phyloP scores from a whole-genome alignment of 352 stramenopile genomes.

The Phytophthora quininea region DNA sequence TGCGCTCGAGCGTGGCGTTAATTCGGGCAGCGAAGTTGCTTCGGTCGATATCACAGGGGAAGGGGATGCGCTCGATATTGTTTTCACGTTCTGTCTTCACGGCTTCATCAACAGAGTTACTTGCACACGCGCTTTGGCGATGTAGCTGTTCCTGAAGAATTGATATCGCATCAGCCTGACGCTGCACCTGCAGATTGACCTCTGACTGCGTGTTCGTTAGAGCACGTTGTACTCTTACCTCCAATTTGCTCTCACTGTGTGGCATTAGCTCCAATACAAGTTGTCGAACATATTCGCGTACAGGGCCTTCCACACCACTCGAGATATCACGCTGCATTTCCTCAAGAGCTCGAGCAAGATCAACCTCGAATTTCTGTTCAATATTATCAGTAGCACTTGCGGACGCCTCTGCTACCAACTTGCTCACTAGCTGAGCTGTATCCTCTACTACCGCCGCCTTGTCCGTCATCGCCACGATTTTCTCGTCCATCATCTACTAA shows the following conservation, averaged over 20 bases:
- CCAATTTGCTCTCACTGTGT: conserved; percentile 7
- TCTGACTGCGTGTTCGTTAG: conserved; percentile 4
- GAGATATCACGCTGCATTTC: conserved; percentile 10
- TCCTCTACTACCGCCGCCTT: conserved; percentile 2
- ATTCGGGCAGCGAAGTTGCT: neutral
- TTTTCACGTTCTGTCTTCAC: neutral
- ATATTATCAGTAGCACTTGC: conserved; percentile 8
- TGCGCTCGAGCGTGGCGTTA: neutral
- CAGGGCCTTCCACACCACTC: conserved; percentile 5
- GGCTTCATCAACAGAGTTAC: neutral
- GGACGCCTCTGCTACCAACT: neutral
- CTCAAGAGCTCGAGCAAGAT: conserved; percentile 1
- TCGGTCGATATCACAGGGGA: neutral
- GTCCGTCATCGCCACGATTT: neutral
- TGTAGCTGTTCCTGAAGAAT: neutral
- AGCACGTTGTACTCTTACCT: conserved; percentile 3
- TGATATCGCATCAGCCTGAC: neutral
- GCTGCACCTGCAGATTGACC: neutral
- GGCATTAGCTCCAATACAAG: conserved; percentile 7
- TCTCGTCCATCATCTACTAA: neutral
- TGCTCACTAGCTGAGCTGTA: conserved; percentile 5
- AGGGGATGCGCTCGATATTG: neutral
- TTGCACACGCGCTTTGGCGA: neutral
- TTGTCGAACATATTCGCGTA: conserved; percentile 8
- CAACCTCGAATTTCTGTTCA: neutral